Evolutionary conservation across 495 filamentous ascomycete species (phyloP).

Genomic region (Lichenothelia convexa): DNA sequence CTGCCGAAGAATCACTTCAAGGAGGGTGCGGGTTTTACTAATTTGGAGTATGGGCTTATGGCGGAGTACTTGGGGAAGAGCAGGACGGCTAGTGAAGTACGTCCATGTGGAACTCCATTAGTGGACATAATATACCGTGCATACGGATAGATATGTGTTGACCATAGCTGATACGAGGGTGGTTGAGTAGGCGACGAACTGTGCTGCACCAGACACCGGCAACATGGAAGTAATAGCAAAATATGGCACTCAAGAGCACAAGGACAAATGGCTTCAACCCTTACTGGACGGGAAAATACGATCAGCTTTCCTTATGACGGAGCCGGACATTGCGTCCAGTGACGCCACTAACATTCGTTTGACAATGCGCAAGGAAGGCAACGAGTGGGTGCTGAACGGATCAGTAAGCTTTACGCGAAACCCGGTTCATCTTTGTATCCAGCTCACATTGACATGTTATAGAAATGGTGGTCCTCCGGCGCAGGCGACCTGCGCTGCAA

Average conservation of each 20-base stretch:
- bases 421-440: background rate
- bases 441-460: slow-evolving; percentile 2
- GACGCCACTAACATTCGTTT: slow-evolving; percentile 26
- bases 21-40: slow-evolving; percentile 52
- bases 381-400: slow-evolving; percentile 25
- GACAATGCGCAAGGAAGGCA: slow-evolving; percentile 18
- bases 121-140: background rate
- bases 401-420: slow-evolving; percentile 5
- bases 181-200: slow-evolving; percentile 19
- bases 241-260: slow-evolving; percentile 25
- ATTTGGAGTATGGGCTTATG: slow-evolving; percentile 27
- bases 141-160: background rate
- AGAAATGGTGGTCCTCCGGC: slow-evolving; percentile 28
- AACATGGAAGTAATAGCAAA: slow-evolving; percentile 30
- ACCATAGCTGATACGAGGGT: slow-evolving; percentile 1
- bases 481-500: slow-evolving; percentile 25
- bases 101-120: too few relatives aligned
- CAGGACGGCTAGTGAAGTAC: slow-evolving; percentile 19
- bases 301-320: slow-evolving; percentile 27
- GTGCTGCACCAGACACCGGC: slow-evolving; percentile 26
- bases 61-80: slow-evolving; percentile 27
- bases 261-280: slow-evolving; percentile 23
- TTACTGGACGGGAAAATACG: slow-evolving; percentile 24
- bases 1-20: slow-evolving; percentile 85
- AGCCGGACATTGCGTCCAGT: slow-evolving; percentile 24